phyloP scores from a whole-genome alignment of 202 grass and related monocot species.

The Setaria italica region DNA sequence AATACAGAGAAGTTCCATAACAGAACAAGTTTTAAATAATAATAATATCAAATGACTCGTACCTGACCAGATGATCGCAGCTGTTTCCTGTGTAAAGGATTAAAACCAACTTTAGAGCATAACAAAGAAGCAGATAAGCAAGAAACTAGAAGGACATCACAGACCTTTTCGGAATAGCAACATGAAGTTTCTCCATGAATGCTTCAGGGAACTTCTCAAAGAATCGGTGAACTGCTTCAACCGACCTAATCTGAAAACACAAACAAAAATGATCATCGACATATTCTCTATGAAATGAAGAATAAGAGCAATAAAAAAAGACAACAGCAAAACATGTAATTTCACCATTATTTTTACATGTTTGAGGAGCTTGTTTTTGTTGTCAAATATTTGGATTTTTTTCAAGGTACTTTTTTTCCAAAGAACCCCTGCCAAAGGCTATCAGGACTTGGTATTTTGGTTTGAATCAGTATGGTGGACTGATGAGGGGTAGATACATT shows the following conservation, averaged over 20 bases:
- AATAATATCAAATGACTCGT: conserved; percentile 9
- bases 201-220: conserved; percentile 94
- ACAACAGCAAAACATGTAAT: conserved; percentile 6
- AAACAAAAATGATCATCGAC: not conserved
- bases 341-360: not conserved
- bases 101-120: conserved; percentile 51
- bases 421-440: not conserved
- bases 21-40: conserved; percentile 1
- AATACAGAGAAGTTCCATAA: not conserved
- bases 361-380: not conserved
- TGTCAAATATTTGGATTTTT: not conserved
- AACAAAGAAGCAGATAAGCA: conserved; percentile 20
- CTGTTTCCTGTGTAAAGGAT: conserved; percentile 69
- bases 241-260: conserved; percentile 76
- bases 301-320: not conserved
- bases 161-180: conserved; percentile 73
- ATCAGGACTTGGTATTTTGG: not conserved
- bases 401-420: not conserved
- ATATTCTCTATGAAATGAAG: conserved; percentile 5
- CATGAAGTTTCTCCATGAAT: conserved; percentile 91
- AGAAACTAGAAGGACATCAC: conserved; percentile 24
- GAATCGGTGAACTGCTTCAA: conserved; percentile 82
- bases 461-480: not conserved
- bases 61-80: conserved; percentile 73
- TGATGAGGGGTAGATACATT: not conserved